Conservation (phyloP, 176 grass and related monocot genomes). For the Triticum turgidum region DNA sequence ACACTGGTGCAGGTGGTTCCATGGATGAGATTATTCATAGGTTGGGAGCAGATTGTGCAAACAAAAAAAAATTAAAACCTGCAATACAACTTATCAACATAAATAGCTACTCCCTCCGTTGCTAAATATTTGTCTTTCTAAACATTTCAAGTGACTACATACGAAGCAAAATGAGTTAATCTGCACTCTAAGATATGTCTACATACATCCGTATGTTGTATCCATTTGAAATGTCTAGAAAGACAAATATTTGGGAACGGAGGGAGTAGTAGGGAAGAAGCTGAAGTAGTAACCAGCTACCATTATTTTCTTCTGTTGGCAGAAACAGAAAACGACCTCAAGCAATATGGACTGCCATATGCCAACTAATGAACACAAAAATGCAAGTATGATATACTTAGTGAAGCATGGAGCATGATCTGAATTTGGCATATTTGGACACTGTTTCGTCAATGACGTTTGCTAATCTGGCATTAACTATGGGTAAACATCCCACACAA, state of each 20-base stretch:
- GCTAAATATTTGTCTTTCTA: too few species aligned
- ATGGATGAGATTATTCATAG: conserved; percentile 4
- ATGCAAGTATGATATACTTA: not conserved
- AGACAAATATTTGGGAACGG: too few species aligned
- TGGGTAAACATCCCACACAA: not conserved
- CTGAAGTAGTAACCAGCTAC: not conserved
- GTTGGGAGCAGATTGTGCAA: not conserved
- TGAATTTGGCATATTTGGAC: not conserved
- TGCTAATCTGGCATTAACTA: not conserved
- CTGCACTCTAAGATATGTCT: too few species aligned
- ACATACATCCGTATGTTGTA: too few species aligned
- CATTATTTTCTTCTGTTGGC: not conserved
- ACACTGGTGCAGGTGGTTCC: conserved; percentile 46
- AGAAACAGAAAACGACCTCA: conserved; percentile 4
- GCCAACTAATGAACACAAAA: not conserved
- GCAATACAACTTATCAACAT: not conserved
- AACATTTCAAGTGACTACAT: too few species aligned
- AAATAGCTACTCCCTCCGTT: too few species aligned
- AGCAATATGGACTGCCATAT: not conserved
- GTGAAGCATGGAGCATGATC: not conserved
- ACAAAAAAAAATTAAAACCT: not conserved
- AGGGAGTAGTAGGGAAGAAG: not conserved
- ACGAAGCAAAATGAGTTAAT: too few species aligned
- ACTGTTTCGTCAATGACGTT: not conserved
- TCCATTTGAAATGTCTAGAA: too few species aligned